These are phyloP conservation scores for Yamadazyma atlantica DNA, from an alignment of 1,139 yeast species.

Conservation along the genomic window DNA sequence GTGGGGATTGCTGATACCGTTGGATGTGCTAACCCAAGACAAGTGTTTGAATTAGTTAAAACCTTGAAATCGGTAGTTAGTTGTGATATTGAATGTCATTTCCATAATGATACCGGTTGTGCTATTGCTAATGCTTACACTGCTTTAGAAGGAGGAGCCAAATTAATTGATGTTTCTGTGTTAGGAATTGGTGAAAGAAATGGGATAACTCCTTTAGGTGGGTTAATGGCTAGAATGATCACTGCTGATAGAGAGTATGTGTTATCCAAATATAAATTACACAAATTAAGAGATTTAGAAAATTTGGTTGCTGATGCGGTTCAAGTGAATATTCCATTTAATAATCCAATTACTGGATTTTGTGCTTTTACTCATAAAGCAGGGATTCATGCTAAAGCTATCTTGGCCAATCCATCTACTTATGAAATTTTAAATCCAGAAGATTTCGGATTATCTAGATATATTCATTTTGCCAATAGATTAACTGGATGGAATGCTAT, in stretches of 20 bases:
- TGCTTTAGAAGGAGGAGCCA: conserved; percentile 97
- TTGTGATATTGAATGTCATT: conserved; percentile 97
- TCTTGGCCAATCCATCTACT: conserved; percentile 96
- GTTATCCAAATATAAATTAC: conserved; percentile 89
- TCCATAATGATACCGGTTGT: conserved; percentile 99
- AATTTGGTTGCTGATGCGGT: conserved; percentile 96
- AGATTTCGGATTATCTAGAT: conserved; percentile 93
- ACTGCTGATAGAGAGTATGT: conserved; percentile 98
- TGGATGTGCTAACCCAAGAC: conserved; percentile 99
- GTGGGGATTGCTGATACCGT: conserved; percentile 99
- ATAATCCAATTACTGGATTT: conserved; percentile 98
- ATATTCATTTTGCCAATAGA: conserved; percentile 96
- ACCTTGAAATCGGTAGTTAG: conserved; percentile 91
- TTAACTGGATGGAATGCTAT: conserved; percentile 99
- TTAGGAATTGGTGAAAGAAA: conserved; percentile 99
- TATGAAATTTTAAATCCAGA: conserved; percentile 94
- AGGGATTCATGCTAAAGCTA: conserved; percentile 98
- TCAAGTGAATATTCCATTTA: conserved; percentile 94
- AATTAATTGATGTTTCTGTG: conserved; percentile 90
- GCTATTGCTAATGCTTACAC: conserved; percentile 98
- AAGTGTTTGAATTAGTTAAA: conserved; percentile 93
- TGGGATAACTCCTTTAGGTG: conserved; percentile 97
- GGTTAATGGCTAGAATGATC: conserved; percentile 98
- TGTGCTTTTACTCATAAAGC: conserved; percentile 99
- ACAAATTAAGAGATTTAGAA: conserved; percentile 94